Conservation (phyloP, 2,329 filamentous ascomycete genomes). For the Akanthomyces lecanii region DNA sequence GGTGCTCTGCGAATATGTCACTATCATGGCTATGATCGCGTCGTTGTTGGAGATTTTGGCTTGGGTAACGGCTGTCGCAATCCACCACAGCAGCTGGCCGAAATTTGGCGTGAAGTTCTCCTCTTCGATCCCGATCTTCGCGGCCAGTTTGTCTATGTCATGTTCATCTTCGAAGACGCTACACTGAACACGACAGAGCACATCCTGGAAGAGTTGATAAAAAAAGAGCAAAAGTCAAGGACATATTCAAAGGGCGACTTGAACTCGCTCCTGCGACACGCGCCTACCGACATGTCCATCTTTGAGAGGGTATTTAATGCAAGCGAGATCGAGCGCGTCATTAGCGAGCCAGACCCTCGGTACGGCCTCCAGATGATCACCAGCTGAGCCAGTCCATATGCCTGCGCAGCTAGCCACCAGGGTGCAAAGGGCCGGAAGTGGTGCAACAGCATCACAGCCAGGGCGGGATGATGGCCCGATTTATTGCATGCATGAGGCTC, state of each 20-base stretch:
- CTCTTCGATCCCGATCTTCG: slow-evolving; percentile 59
- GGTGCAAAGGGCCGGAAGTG: not conserved
- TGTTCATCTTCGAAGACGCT: slow-evolving; percentile 61
- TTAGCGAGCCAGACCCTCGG: slow-evolving; percentile 50
- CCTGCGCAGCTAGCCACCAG: not conserved
- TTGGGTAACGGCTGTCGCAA: slow-evolving; percentile 61
- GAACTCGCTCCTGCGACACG: slow-evolving; percentile 25
- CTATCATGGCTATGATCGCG: slow-evolving; percentile 51
- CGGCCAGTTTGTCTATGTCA: slow-evolving; percentile 57
- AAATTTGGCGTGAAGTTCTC: slow-evolving; percentile 62
- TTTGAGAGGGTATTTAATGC: slow-evolving; percentile 51
- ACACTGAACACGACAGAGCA: slow-evolving; percentile 49
- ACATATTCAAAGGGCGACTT: slow-evolving; percentile 24
- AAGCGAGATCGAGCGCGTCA: slow-evolving; percentile 45
- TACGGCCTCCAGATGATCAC: slow-evolving; percentile 52
- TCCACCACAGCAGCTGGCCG: slow-evolving; percentile 59
- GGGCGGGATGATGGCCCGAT: not conserved
- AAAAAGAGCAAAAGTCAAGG: slow-evolving; percentile 41
- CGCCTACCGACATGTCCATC: slow-evolving; percentile 45
- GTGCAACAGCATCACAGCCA: slow-evolving; percentile 2
- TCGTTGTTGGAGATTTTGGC: slow-evolving; percentile 62
- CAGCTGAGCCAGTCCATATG: slow-evolving; percentile 23
- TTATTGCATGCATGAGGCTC: slow-evolving; percentile 9
- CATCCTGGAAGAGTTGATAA: slow-evolving; percentile 52
- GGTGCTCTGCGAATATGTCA: slow-evolving; percentile 66